These are phyloP conservation scores for Fusarium nygamai DNA, from an alignment of 2,329 filamentous ascomycete species.

Conservation along the genomic window DNA sequence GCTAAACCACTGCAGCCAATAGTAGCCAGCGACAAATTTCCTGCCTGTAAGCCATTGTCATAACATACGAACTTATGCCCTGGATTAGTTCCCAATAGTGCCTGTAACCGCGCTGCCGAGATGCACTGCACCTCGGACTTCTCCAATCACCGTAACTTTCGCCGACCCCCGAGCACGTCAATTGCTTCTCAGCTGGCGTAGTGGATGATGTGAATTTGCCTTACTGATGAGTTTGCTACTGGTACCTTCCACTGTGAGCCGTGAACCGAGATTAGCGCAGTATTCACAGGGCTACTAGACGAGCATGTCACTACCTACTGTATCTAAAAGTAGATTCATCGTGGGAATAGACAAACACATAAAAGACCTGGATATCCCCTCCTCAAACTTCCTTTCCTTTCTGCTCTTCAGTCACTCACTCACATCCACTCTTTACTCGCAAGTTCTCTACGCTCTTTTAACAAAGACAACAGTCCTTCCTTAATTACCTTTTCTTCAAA, in stretches of 20 bases:
- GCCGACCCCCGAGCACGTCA: neutral
- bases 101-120: neutral
- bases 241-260: neutral
- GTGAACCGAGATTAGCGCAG: neutral
- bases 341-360: neutral
- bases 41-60: neutral
- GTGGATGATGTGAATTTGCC: neutral
- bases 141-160: neutral
- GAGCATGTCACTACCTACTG: neutral
- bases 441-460: constrained; percentile 1
- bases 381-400: neutral
- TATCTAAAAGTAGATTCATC: neutral
- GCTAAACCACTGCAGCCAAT: neutral
- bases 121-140: neutral
- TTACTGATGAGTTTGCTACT: neutral
- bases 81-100: neutral
- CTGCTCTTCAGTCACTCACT: constrained; percentile 22
- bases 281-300: neutral
- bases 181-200: neutral
- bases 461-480: neutral
- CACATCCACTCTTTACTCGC: constrained; percentile 6
- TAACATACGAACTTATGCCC: neutral
- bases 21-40: neutral
- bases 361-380: constrained; percentile 7
- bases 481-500: neutral